phyloP scores from a whole-genome alignment of 306 rosid genomes.

The Bauhinia variegata region DNA sequence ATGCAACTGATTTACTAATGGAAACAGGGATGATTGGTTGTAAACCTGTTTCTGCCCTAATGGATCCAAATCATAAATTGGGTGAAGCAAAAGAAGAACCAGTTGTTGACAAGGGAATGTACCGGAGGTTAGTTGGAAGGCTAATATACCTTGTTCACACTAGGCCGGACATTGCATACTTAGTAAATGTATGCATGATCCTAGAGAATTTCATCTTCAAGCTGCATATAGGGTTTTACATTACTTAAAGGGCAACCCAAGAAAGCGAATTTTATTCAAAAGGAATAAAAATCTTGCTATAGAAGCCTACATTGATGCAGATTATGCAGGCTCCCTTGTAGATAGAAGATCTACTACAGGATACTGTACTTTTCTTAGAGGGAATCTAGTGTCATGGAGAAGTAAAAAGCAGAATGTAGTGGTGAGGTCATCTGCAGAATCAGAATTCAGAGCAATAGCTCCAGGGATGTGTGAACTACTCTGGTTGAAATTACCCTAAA shows the following conservation, averaged over 20 bases:
- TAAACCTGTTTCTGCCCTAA: too few species aligned
- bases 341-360: neutral
- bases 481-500: neutral
- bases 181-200: neutral
- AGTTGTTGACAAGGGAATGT: neutral
- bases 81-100: too few species aligned
- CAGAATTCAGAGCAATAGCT: neutral
- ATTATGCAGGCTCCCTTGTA: neutral
- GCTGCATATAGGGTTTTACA: neutral
- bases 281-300: neutral
- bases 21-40: too few species aligned
- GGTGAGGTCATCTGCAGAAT: neutral
- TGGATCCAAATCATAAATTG: too few species aligned
- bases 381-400: neutral
- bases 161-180: neutral
- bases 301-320: neutral
- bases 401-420: neutral
- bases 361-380: neutral
- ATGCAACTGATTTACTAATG: too few species aligned
- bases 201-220: neutral
- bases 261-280: too few species aligned
- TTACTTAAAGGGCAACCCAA: too few species aligned
- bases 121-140: neutral
- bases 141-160: neutral
- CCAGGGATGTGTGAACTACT: slow-evolving; percentile 17